Base-by-base conservation (phyloP, 139 green algal species). In the Auxenochlorella pyrenoidosa region DNA sequence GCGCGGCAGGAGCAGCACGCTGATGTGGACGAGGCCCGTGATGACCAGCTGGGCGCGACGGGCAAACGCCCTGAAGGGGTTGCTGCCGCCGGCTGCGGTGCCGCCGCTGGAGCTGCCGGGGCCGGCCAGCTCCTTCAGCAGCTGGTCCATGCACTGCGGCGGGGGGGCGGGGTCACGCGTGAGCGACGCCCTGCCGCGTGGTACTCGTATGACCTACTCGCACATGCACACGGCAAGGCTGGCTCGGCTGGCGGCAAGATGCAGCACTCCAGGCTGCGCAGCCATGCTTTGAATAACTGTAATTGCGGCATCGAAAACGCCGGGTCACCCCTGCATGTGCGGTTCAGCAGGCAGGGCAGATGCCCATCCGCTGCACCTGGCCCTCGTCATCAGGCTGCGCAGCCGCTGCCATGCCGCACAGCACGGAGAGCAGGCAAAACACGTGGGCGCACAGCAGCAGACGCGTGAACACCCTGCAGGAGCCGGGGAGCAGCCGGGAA, bases 21-120 rank as follows among this genome's bases (percentile, higher is more conserved):
- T 82, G 87, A 90, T 86, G 81, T 90, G 83, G 30, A 90, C 78
- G 18, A 90, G 65, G 13, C 87, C 87, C 0, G 87, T 88, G 81
- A 90, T 88, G 66, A 90, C 63, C 28, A 85, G 60, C 54, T 88
- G 80, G 3, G 87, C 87, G 21, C 87, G 80, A 36, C 77, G 87
- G 19, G 81, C 77, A 82, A 90, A 90, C 1, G 78, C 41, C 16
- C 28, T 66, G 71, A 90, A 90, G 16, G 87, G 68, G 47, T 70
- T 86, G 65, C 47, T 41, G 63, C 63, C 80, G 63, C n/a, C 80
- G 58, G 32, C 51, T n/a, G n/a, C 26, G 0, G 58, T 8, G 38
- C 51, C 79, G 58, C 36, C 38, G 36, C 36, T 32, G 32, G n/a
- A 38, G 51, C 30, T 47, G n/a, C n/a, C 51, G 1, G 70, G 78